These are phyloP conservation scores for Boletus reticulatus DNA, from an alignment of 768 basidiomycete species.

Conservation along the genomic window DNA sequence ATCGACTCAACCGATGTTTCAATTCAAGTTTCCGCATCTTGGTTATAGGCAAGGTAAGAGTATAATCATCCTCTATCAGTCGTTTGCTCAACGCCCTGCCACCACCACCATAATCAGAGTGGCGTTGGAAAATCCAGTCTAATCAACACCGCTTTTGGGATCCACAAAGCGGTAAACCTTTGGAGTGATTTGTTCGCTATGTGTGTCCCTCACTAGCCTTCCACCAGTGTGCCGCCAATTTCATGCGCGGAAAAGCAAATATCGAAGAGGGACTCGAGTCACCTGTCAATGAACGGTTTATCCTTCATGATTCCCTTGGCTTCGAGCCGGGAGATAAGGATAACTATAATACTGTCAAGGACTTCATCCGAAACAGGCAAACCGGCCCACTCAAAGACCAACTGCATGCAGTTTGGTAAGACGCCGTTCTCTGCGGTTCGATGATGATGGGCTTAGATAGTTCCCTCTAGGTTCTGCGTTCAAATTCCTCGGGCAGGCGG, in stretches of 20 bases:
- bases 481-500: background rate
- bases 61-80: too few relatives aligned
- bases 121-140: background rate
- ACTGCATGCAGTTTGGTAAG: slow-evolving; percentile 1
- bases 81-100: background rate
- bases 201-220: background rate
- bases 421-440: background rate
- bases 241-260: background rate
- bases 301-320: slow-evolving; percentile 1
- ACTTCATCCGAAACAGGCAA: background rate
- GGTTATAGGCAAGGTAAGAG: background rate
- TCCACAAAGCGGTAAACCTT: background rate
- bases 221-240: background rate
- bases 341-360: background rate
- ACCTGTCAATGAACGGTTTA: background rate
- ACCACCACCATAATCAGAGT: background rate
- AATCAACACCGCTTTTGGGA: background rate
- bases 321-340: background rate
- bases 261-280: background rate
- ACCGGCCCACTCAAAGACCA: background rate
- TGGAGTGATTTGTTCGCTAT: background rate
- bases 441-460: background rate
- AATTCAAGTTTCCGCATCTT: slow-evolving; percentile 1
- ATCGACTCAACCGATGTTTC: background rate
- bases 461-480: background rate